Conservation (phyloP, 768 basidiomycete species). For the Russula vinacea region DNA sequence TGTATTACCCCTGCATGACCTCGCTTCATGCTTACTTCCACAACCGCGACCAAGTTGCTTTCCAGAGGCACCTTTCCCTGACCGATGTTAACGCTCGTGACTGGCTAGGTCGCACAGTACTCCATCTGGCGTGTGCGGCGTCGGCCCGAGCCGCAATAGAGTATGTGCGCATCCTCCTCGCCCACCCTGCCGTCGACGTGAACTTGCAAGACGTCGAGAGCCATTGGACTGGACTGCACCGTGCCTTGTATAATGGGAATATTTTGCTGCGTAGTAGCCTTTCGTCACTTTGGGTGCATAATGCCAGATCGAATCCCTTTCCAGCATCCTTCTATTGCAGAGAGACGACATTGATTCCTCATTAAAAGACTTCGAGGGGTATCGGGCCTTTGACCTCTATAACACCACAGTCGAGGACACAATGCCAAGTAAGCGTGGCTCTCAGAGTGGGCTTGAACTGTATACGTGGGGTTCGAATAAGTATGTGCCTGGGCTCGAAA, state of each 20-base stretch:
- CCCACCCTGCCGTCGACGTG: constrained; percentile 70
- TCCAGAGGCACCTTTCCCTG: constrained; percentile 60
- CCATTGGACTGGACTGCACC: constrained; percentile 88
- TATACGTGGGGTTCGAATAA: constrained; percentile 84
- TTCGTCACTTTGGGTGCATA: background rate
- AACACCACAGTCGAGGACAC: constrained; percentile 43
- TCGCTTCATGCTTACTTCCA: constrained; percentile 75
- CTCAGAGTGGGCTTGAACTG: constrained; percentile 49
- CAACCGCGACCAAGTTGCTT: constrained; percentile 69
- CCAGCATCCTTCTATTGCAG: constrained; percentile 70
- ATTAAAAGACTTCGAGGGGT: constrained; percentile 81
- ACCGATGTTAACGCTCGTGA: constrained; percentile 72
- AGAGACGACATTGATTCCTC: constrained; percentile 67
- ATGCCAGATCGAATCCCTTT: background rate
- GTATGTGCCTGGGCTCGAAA: background rate
- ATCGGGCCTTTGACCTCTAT: constrained; percentile 90
- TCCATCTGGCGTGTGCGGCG: constrained; percentile 76
- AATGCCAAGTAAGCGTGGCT: constrained; percentile 14
- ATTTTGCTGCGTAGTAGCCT: constrained; percentile 56
- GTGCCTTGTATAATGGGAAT: constrained; percentile 80
- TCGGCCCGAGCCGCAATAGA: constrained; percentile 52
- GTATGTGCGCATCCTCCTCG: constrained; percentile 73
- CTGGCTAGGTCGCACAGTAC: constrained; percentile 66
- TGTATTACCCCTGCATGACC: constrained; percentile 53
- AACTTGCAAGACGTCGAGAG: constrained; percentile 81